A percentile compares a stretch with the other conserved stretches of the same genome.
phyloP scores from a whole-genome alignment of 108 stramenopile genomes.

The Cyclotella baltica region DNA sequence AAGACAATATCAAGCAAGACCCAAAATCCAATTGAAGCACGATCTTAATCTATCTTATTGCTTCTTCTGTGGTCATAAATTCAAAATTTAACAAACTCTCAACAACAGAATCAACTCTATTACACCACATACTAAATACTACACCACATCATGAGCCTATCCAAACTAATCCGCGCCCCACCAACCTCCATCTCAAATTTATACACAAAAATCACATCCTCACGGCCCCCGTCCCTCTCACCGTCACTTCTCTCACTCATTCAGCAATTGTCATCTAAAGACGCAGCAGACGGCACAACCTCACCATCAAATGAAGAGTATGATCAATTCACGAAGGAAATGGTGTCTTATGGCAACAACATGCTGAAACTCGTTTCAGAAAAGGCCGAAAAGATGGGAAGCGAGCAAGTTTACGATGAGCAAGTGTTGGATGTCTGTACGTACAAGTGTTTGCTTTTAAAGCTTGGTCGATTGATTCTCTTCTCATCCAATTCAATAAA shows the following conservation, averaged over 20 bases:
- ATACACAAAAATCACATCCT: neutral
- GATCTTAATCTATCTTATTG: too few relatives aligned
- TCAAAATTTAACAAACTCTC: too few relatives aligned
- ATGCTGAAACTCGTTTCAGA: neutral
- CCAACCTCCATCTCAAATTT: constrained; percentile 2
- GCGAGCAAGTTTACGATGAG: constrained; percentile 26
- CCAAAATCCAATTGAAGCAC: too few relatives aligned
- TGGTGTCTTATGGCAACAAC: neutral
- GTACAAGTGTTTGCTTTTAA: neutral
- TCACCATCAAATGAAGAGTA: constrained; percentile 5
- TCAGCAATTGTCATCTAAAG: neutral
- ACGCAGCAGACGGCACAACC: neutral
- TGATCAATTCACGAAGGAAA: neutral
- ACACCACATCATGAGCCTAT: neutral
- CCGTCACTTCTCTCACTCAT: neutral
- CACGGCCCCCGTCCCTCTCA: neutral
- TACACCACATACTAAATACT: too few relatives aligned
- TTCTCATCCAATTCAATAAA: neutral
- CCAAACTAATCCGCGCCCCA: constrained; percentile 11
- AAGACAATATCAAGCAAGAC: too few relatives aligned
- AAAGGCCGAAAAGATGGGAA: constrained; percentile 3
- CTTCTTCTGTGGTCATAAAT: too few relatives aligned
- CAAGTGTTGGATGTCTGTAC: constrained; percentile 24
- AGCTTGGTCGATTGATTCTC: neutral
- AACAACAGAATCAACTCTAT: too few relatives aligned